Percentiles rank a stretch among this genome's conserved stretches.
Conservation (phyloP, 2,329 filamentous ascomycete species). For the Juglanconis oblonga region DNA sequence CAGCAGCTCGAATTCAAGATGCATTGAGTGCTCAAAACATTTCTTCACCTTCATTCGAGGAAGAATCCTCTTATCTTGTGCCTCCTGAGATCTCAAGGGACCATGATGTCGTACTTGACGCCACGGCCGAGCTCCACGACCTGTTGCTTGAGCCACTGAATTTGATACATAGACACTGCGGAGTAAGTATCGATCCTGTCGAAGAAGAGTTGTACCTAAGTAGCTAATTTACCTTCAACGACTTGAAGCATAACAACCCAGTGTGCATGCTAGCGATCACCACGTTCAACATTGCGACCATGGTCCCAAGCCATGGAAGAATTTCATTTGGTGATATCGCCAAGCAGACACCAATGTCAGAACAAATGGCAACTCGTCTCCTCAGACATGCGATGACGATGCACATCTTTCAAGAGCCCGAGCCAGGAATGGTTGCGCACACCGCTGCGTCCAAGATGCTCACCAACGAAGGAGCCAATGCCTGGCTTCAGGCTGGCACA, state of each 20-base stretch:
- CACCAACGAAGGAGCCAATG: constrained; percentile 11
- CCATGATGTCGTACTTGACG: neutral
- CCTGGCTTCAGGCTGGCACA: constrained; percentile 17
- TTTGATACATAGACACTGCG: neutral
- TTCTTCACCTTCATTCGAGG: no score
- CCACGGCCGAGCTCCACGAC: constrained; percentile 10
- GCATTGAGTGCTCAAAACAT: no score
- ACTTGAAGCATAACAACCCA: constrained; percentile 18
- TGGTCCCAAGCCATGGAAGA: constrained; percentile 24
- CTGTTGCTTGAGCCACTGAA: constrained; percentile 2
- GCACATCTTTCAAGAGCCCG: constrained; percentile 27
- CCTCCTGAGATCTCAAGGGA: neutral
- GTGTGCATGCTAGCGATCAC: constrained; percentile 22
- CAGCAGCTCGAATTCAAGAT: no score
- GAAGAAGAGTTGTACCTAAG: constrained; percentile 1
- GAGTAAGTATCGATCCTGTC: neutral
- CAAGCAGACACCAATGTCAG: constrained; percentile 19
- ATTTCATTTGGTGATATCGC: constrained; percentile 15
- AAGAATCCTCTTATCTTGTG: no score
- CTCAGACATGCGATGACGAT: constrained; percentile 28
- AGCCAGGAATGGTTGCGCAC: constrained; percentile 26
- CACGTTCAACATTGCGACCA: constrained; percentile 22
- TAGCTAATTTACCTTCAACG: constrained; percentile 10
- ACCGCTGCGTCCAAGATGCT: constrained; percentile 22
- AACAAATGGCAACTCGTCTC: constrained; percentile 23